Evolutionary conservation across 1,284 basidiomycete species (phyloP).

Genomic region (Sanghuangporus baumii): DNA sequence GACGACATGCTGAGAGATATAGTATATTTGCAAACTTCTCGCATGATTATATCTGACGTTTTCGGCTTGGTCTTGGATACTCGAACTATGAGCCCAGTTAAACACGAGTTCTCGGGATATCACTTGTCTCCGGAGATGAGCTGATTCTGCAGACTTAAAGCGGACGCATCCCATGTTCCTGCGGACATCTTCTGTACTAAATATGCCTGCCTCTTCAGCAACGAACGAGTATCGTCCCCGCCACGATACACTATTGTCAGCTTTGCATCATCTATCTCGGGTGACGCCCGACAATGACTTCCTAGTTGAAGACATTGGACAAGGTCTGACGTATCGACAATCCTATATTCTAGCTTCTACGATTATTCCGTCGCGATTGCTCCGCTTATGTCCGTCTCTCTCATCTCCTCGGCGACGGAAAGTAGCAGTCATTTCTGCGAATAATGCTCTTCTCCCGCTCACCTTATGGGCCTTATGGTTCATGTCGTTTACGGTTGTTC

Average conservation of each 20-base stretch:
- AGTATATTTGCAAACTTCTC: not conserved
- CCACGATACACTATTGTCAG: not conserved
- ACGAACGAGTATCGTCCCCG: not conserved
- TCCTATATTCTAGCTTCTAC: not conserved
- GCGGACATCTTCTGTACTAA: not conserved
- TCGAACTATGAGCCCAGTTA: not conserved
- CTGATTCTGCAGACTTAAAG: not conserved
- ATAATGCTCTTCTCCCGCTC: constrained; percentile 1
- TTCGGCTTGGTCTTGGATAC: not conserved
- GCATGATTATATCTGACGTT: not conserved
- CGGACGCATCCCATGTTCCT: not conserved
- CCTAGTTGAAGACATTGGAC: not conserved
- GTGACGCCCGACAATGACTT: not conserved
- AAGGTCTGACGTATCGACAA: not conserved
- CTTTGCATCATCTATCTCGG: not conserved
- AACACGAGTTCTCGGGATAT: not conserved
- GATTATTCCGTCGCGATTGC: not conserved
- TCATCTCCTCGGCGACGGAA: not conserved
- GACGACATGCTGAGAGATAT: not conserved
- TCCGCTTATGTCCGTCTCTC: not conserved
- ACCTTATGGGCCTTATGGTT: constrained; percentile 3
- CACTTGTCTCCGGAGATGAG: not conserved
- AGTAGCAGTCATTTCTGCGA: not conserved
- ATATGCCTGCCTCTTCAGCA: not conserved
- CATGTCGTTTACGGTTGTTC: not conserved